A percentile compares a stretch with the other conserved stretches of the same genome.
These are phyloP conservation scores for Apophysomyces variabilis DNA, from an alignment of 371 early-diverging fungal genomes.

Conservation along the genomic window DNA sequence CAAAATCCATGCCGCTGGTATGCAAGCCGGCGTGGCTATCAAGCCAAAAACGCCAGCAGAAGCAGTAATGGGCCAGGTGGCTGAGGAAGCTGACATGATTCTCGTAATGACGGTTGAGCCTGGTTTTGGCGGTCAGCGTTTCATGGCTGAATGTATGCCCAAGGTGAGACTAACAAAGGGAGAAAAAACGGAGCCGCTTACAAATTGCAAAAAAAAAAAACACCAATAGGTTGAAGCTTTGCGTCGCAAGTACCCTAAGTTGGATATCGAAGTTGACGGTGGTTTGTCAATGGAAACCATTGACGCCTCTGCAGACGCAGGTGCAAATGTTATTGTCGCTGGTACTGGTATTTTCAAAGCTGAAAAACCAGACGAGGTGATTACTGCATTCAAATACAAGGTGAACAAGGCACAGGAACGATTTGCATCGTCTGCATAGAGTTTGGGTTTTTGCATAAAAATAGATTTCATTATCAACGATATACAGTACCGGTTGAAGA, in stretches of 20 bases:
- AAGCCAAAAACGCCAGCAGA: slow-evolving; percentile 92
- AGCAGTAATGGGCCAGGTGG: slow-evolving; percentile 66
- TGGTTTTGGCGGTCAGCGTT: slow-evolving; percentile 96
- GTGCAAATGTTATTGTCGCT: slow-evolving; percentile 99
- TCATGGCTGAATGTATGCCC: slow-evolving; percentile 86
- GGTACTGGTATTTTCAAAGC: slow-evolving; percentile 96
- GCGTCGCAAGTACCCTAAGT: slow-evolving; percentile 79
- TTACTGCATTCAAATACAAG: slow-evolving; percentile 67
- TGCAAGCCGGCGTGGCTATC: slow-evolving; percentile 95
- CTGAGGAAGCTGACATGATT: slow-evolving; percentile 84
- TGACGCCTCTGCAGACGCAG: slow-evolving; percentile 84
- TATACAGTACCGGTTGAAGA: background rate
- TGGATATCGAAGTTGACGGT: slow-evolving; percentile 98
- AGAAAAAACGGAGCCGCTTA: background rate
- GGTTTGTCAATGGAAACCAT: slow-evolving; percentile 92
- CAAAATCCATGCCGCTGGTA: slow-evolving; percentile 79
- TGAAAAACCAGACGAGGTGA: slow-evolving; percentile 73
- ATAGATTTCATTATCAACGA: background rate
- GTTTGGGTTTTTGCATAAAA: background rate
- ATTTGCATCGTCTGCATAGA: background rate
- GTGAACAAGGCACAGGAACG: slow-evolving; percentile 61
- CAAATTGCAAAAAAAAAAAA: too few relatives aligned
- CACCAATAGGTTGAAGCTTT: slow-evolving; percentile 55
- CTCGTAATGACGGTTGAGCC: slow-evolving; percentile 99
- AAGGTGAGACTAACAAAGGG: slow-evolving; percentile 62